Base-by-base conservation (phyloP, 148 eudicot species). In the Dianthus caryophyllus region DNA sequence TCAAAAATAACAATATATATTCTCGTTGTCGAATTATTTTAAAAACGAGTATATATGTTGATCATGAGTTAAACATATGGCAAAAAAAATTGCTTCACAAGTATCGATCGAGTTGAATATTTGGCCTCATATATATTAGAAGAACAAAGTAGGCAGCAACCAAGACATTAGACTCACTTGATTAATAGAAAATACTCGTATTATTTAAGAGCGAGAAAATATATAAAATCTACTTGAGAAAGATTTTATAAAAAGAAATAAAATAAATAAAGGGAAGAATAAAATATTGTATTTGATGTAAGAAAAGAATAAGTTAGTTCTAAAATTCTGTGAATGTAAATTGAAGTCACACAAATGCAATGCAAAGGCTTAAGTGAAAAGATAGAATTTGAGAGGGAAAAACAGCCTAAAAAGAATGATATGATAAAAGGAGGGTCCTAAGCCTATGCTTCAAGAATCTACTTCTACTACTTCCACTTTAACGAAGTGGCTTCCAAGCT, bases 401-500 rank as follows among this genome's bases (percentile, higher is more conserved):
- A 59, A 73, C 71, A 69, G 48, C 71, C 71, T 65, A 84, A 83
- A n/a, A 79, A 78, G 88, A 81, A 76, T 75, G 78, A 75, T 64
- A n/a, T n/a, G n/a, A n/a, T n/a, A n/a, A 82, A 84, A 83, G 79
- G 71, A 74, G 70, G 38, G 64, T 33, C 38, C 38, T 33, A 33
- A 33, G 22, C 52, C 61, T 64, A 66, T 72, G 62, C 78, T 38
- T 70, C 67, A 31, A 70, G 92, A 81, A 89, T 87, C 92, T 81
- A 78, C 86, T 84, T 76, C 84, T 78, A 84, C 84, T 79, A 69
- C 84, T 78, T 72, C 9, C 24, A 71, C 96, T 89, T 89, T 89
- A 78, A 73, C 78, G 79, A 87, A 89, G 96, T 89, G 86, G 89
- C 66, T 72, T 58, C 73, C 82, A 89, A 89, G 96, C 84, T 78